Percentiles rank a stretch among this genome's conserved stretches.
phyloP scores from a whole-genome alignment of 352 stramenopile species.

The Peronospora farinosa region DNA sequence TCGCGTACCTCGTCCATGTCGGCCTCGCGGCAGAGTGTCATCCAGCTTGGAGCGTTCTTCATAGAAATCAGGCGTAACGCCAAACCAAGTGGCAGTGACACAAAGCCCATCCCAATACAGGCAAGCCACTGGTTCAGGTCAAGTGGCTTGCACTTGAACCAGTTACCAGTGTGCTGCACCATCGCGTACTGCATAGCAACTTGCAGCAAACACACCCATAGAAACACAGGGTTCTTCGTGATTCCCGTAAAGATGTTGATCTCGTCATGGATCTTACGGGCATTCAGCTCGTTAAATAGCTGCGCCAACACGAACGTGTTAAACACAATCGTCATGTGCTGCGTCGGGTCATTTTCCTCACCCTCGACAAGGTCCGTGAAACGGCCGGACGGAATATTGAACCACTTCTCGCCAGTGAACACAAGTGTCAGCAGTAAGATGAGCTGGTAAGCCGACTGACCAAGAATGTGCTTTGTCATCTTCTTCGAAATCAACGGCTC shows the following conservation, averaged over 20 bases:
- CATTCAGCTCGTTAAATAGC: constrained; percentile 85
- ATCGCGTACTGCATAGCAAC: constrained; percentile 90
- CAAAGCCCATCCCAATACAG: constrained; percentile 48
- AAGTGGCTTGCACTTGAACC: constrained; percentile 56
- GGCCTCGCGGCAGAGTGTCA: constrained; percentile 47
- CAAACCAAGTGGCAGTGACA: constrained; percentile 48
- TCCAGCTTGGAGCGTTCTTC: constrained; percentile 55
- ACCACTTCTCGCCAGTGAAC: constrained; percentile 63
- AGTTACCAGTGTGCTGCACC: constrained; percentile 88
- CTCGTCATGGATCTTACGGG: constrained; percentile 86
- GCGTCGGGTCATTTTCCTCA: constrained; percentile 46
- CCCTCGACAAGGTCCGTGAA: constrained; percentile 40
- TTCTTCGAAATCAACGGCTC: constrained; percentile 87
- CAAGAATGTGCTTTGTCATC: constrained; percentile 93
- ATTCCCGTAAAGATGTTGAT: constrained; percentile 94
- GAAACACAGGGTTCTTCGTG: constrained; percentile 88
- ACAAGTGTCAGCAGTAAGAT: constrained; percentile 74
- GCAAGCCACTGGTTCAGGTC: constrained; percentile 40
- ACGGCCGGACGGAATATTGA: constrained; percentile 40
- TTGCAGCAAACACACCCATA: constrained; percentile 87
- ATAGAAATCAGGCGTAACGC: constrained; percentile 46
- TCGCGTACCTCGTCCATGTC: constrained; percentile 35
- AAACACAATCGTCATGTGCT: constrained; percentile 95
- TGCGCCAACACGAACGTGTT: constrained; percentile 96
- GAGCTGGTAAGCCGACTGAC: constrained; percentile 90